These are phyloP conservation scores for Pycnococcus provasolii DNA, from an alignment of 139 green algal genomes.

Conservation along the genomic window DNA sequence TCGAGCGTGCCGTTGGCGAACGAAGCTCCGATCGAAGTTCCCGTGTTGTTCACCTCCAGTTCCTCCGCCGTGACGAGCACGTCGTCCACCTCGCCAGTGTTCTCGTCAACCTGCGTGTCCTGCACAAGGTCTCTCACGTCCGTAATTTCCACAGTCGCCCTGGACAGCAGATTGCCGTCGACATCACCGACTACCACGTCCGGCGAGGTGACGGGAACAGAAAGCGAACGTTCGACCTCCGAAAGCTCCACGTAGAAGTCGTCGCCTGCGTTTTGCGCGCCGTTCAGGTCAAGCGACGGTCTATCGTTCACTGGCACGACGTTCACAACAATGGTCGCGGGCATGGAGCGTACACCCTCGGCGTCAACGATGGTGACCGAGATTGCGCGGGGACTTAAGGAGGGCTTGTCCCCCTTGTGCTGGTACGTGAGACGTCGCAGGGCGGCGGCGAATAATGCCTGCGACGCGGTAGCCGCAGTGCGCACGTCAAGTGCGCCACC, in stretches of 20 bases:
- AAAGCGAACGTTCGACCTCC: constrained; percentile 8
- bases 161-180: background rate
- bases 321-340: background rate
- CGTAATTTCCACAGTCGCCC: background rate
- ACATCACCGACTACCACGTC: background rate
- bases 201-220: background rate
- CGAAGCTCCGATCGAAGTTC: background rate
- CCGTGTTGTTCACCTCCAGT: background rate
- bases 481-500: background rate
- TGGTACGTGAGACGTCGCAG: background rate
- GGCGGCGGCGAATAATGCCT: background rate
- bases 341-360: background rate
- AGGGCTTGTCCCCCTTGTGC: background rate
- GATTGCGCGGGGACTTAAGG: background rate
- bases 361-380: constrained; percentile 3
- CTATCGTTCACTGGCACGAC: constrained; percentile 1
- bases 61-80: background rate
- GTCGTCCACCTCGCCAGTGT: background rate
- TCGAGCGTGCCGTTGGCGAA: background rate
- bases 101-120: background rate
- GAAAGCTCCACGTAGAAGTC: background rate
- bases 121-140: background rate
- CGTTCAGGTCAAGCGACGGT: constrained; percentile 10
- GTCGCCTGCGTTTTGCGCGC: background rate
- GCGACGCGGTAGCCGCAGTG: background rate